Base-by-base conservation (phyloP, 805 yeast species). In the Candida berthetii region DNA sequence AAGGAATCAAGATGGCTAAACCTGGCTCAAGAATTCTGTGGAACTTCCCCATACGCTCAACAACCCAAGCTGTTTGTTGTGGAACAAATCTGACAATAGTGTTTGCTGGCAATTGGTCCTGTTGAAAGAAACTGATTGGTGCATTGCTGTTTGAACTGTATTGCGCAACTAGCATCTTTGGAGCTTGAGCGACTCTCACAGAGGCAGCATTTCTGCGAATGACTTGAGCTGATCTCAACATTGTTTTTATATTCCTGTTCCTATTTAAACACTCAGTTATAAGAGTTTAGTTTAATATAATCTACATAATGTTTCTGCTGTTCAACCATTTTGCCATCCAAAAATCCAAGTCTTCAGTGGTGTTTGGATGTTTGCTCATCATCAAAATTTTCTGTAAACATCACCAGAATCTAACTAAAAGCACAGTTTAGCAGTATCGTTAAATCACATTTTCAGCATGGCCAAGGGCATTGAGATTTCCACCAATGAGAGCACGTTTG, bases 51-150 rank as follows among this genome's bases (percentile, higher is more conserved):
- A 86, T 86, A 47, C 96, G 69, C 61, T 86, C 96, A 16, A 86
- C 95, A 16, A 86, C 78, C 89, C 93, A 86, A 3, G 95, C 95
- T 17, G 86, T 82, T 61, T 86, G 95, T 59, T 87, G 95, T 2
- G 96, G 96, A 14, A 86, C 95, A 58, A 86, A 86, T 51, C 85
- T 69, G 32, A 85, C 61, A 4, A 84, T 61, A 2, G 93, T 85
- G 61, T 85, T 85, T 15, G 87, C 66, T n/a, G 95, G 95, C 40
- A 83, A 62, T 42, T 73, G 66, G 38, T 75, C 77, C 39, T 69
- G 71, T 57, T 80, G 86, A 60, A 82, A 82, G 55, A 70, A 82
- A 35, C 71, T 77, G 53, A 78, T 49, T n/a, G 60, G 55, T 2
- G 42, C 39, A 38, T 32, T 44, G 15, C 39, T 40, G 51, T 47